Conservation (phyloP, 306 rosid species). For the Rubus idaeus region DNA sequence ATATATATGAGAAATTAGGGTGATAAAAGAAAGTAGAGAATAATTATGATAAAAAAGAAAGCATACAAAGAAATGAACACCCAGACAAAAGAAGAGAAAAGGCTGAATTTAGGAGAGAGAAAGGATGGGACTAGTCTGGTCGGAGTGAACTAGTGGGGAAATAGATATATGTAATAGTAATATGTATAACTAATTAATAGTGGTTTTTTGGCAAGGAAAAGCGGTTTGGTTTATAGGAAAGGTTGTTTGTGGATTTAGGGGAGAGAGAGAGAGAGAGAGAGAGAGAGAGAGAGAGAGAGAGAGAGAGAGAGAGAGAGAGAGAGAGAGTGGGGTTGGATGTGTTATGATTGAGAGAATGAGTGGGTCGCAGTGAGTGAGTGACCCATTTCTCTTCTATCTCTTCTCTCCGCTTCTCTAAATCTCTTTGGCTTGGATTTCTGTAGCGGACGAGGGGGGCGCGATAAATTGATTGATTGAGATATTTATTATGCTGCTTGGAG, state of each 20-base stretch:
- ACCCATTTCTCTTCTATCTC: slow-evolving; percentile 30
- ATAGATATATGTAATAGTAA: slow-evolving; percentile 20
- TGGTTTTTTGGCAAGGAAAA: slow-evolving; percentile 42
- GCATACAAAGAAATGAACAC: slow-evolving; percentile 24
- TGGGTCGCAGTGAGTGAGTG: slow-evolving; percentile 68
- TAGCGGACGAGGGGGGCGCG: slow-evolving; percentile 91
- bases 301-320: slow-evolving; percentile 32
- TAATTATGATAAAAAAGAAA: slow-evolving; percentile 15
- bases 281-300: not conserved
- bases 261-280: not conserved
- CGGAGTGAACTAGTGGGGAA: slow-evolving; percentile 48
- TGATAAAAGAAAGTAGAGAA: slow-evolving; percentile 11
- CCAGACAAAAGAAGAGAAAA: slow-evolving; percentile 9
- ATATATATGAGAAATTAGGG: not conserved
- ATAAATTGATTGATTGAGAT: slow-evolving; percentile 6
- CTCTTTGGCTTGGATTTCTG: slow-evolving; percentile 35
- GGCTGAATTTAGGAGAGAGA: slow-evolving; percentile 21
- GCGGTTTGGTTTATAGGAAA: slow-evolving; percentile 50
- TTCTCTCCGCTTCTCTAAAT: slow-evolving; percentile 35
- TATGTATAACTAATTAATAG: slow-evolving; percentile 23
- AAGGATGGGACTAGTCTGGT: slow-evolving; percentile 81
- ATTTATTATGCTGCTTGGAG: slow-evolving; percentile 35
- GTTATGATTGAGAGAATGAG: slow-evolving; percentile 91
- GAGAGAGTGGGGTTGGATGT: slow-evolving; percentile 16
- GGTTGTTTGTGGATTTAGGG: slow-evolving; percentile 33